Evolutionary conservation across 73 alveolate genomes (phyloP).

Genomic region (Paramecium primaurelia): DNA sequence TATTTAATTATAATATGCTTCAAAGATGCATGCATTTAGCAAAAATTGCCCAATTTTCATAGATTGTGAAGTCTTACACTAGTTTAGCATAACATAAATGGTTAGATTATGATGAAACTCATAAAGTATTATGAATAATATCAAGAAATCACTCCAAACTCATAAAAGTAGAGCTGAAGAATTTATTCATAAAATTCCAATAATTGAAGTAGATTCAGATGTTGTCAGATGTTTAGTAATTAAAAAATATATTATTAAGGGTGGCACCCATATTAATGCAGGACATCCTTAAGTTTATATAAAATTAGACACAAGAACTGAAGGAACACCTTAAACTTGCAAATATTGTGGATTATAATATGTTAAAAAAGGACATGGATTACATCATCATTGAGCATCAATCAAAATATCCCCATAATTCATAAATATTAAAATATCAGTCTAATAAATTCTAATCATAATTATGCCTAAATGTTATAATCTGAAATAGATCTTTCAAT

Average conservation of each 20-base stretch:
- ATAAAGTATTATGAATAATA: neutral
- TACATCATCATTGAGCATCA: slow-evolving; percentile 51
- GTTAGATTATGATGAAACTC: slow-evolving; percentile 44
- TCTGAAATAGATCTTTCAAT: neutral
- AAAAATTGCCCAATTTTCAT: neutral
- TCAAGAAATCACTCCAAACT: slow-evolving; percentile 54
- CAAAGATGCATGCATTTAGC: neutral
- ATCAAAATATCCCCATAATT: neutral
- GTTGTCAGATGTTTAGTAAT: slow-evolving; percentile 65
- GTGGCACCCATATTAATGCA: slow-evolving; percentile 64
- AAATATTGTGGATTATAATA: slow-evolving; percentile 70
- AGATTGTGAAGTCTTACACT: neutral
- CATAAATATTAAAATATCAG: neutral
- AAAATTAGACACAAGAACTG: slow-evolving; percentile 65
- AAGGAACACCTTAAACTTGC: slow-evolving; percentile 62
- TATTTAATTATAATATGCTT: neutral
- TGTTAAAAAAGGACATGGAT: slow-evolving; percentile 57
- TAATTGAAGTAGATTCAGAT: slow-evolving; percentile 65
- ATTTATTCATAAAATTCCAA: slow-evolving; percentile 64
- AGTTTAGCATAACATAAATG: slow-evolving; percentile 40
- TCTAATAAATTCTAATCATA: neutral
- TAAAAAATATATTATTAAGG: neutral
- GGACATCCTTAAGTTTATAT: slow-evolving; percentile 73
- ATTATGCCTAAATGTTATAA: neutral
- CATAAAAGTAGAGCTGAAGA: slow-evolving; percentile 70